Conservation (phyloP, 768 basidiomycete species). For the Suillus subaureus region DNA sequence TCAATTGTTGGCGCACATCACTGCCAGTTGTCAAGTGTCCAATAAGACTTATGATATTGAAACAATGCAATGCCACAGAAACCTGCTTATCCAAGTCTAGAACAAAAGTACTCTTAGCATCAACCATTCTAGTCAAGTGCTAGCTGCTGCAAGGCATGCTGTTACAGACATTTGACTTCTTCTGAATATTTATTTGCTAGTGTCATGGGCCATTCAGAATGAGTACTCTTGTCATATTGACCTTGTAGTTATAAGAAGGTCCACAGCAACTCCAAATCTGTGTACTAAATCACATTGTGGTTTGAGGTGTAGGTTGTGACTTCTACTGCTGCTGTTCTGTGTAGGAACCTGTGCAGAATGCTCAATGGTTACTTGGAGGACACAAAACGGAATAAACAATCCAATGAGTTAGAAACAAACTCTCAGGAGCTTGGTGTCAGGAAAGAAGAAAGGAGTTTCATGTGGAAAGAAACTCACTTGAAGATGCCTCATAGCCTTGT, state of each 20-base stretch:
- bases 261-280: constrained; percentile 52
- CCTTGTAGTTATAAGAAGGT: not conserved
- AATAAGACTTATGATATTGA: not conserved
- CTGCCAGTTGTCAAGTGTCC: not conserved
- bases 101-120: not conserved
- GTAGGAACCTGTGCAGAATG: constrained; percentile 35
- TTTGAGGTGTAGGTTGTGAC: constrained; percentile 57
- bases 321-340: constrained; percentile 60
- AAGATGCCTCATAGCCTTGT: not conserved
- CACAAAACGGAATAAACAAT: constrained; percentile 24
- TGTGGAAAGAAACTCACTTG: not conserved
- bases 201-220: constrained; percentile 21
- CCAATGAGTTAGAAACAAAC: constrained; percentile 24
- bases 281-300: constrained; percentile 72
- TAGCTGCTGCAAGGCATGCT: not conserved
- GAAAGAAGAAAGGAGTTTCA: constrained; percentile 54
- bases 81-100: not conserved
- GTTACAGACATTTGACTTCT: not conserved
- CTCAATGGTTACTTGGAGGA: constrained; percentile 22
- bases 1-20: not conserved
- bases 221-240: not conserved
- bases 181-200: not conserved
- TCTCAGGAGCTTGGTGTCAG: constrained; percentile 34
- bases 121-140: not conserved
- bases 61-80: not conserved